Evolutionary conservation across 164 flowering plant genomes (phyloP).

Genomic region (Hamamelis virginiana): DNA sequence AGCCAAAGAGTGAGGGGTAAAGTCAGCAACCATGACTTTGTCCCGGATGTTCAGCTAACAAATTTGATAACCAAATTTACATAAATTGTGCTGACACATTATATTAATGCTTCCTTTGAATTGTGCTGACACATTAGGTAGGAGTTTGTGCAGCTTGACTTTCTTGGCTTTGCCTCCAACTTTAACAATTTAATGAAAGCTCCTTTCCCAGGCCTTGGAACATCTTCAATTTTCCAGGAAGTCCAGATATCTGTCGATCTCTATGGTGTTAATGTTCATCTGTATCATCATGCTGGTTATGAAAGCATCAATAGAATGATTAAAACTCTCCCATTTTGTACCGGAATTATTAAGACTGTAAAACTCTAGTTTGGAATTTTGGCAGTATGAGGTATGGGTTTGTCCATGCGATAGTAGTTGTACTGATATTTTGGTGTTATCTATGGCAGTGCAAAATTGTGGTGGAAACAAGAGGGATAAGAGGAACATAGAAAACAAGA

Average conservation of each 20-base stretch:
- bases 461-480: slow-evolving; percentile 3
- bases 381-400: slow-evolving; percentile 19
- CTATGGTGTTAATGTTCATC: slow-evolving; percentile 12
- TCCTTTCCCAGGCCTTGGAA: slow-evolving; percentile 35
- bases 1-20: no score
- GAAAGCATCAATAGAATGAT: slow-evolving; percentile 30
- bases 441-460: background rate
- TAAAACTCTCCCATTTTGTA: slow-evolving; percentile 42
- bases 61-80: no score
- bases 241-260: slow-evolving; percentile 10
- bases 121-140: no score
- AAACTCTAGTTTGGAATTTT: slow-evolving; percentile 33
- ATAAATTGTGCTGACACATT: no score
- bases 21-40: no score
- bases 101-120: no score
- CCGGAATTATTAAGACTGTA: slow-evolving; percentile 30
- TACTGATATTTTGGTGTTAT: background rate
- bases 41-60: no score
- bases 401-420: slow-evolving; percentile 8
- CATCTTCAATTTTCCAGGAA: slow-evolving; percentile 36
- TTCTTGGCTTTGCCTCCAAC: no score
- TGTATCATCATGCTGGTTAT: slow-evolving; percentile 29
- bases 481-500: background rate
- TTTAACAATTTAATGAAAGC: no score
- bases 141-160: no score